These are phyloP conservation scores for Sextonia rubra DNA, from an alignment of 164 flowering plant species.

Conservation along the genomic window DNA sequence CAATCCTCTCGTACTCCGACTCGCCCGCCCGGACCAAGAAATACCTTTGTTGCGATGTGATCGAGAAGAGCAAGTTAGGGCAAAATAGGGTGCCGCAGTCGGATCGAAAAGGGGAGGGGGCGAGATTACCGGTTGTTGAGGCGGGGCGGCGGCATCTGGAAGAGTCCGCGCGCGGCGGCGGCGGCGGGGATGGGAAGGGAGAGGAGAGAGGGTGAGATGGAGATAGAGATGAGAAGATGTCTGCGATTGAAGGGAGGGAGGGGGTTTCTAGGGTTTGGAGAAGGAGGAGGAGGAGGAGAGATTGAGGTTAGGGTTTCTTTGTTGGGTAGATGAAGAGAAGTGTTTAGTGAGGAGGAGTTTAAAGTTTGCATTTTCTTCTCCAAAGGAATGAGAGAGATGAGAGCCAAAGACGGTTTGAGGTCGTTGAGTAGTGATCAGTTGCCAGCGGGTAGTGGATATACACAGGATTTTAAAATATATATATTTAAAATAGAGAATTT, in stretches of 20 bases:
- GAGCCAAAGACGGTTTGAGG: too few species aligned
- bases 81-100: background rate
- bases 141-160: constrained; percentile 87
- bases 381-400: background rate
- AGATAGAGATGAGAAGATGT: constrained; percentile 40
- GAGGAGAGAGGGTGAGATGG: constrained; percentile 20
- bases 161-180: constrained; percentile 78
- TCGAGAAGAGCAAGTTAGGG: background rate
- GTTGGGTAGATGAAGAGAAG: background rate
- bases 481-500: too few species aligned
- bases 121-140: constrained; percentile 67
- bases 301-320: background rate
- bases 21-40: constrained; percentile 92
- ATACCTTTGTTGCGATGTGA: constrained; percentile 39
- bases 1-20: constrained; percentile 75
- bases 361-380: background rate
- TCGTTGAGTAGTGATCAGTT: too few species aligned
- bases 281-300: background rate
- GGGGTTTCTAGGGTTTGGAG: constrained; percentile 9
- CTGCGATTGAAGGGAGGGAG: constrained; percentile 38
- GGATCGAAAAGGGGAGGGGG: background rate
- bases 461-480: too few species aligned
- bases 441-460: too few species aligned
- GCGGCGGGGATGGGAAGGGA: constrained; percentile 6
- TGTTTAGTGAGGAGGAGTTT: background rate